Percentiles rank a stretch among this genome's conserved stretches.
Evolutionary conservation across 2,329 filamentous ascomycete genomes (phyloP).

Genomic region (Microdochium trichocladiopsis): DNA sequence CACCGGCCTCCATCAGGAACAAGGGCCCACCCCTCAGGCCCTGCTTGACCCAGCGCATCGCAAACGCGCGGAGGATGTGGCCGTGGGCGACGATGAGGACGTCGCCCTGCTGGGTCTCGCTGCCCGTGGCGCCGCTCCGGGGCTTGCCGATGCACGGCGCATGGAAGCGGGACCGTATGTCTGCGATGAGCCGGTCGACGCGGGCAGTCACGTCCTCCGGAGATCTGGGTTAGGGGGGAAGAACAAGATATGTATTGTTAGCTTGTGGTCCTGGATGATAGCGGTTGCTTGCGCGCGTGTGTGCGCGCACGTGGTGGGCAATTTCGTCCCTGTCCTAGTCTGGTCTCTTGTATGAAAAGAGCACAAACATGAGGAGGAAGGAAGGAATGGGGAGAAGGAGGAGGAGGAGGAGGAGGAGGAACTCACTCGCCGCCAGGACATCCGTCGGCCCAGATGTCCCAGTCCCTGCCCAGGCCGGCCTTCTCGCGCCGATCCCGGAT

Average conservation of each 20-base stretch:
- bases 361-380: not conserved
- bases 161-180: conserved; percentile 65
- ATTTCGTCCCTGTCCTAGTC: no score
- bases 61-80: conserved; percentile 81
- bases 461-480: conserved; percentile 50
- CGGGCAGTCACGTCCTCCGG: conserved; percentile 66
- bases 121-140: conserved; percentile 22
- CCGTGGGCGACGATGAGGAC: conserved; percentile 82
- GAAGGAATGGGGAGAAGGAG: not conserved
- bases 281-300: no score
- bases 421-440: conserved; percentile 78
- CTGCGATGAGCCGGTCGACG: conserved; percentile 67
- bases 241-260: not conserved
- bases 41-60: conserved; percentile 77
- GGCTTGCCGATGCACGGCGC: conserved; percentile 50
- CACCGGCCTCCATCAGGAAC: conserved; percentile 83
- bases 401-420: not conserved
- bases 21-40: conserved; percentile 67
- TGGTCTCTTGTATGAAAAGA: no score
- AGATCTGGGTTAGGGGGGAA: conserved; percentile 33
- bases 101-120: conserved; percentile 46
- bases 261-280: not conserved
- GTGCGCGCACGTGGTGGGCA: no score
- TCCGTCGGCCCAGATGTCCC: conserved; percentile 89
- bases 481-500: conserved; percentile 53